Base-by-base conservation (phyloP, 192 early-diverging fungal genomes). In the Linderina pennispora region DNA sequence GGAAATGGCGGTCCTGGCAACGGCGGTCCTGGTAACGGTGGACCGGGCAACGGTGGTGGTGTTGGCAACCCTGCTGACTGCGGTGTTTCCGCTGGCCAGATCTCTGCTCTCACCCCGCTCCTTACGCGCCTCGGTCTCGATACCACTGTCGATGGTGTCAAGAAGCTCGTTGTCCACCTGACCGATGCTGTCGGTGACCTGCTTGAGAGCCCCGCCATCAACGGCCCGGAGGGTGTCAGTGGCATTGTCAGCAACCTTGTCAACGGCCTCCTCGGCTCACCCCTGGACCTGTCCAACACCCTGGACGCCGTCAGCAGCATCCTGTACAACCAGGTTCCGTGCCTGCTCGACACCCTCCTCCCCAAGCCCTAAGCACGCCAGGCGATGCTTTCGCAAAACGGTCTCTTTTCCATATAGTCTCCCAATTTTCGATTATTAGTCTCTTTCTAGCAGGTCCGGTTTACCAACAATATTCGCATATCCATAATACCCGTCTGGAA, bases 331-430 rank as follows among this genome's bases (percentile, higher is more conserved):
- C 64, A 67, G 53, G 64, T 67, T 25, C 64, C 64, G 8, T 67
- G 64, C 57, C 64, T 67, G 13, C 47, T 67, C 3, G 64, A 67
- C 34, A 67, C 64, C 13, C 26, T 50, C 5, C 53, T 67, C 13
- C 64, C 64, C 16, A 59, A 67, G 57, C 64, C 64, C 45, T 67
- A 67, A 44, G n/a, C n/a, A n/a, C n/a, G n/a, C n/a, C n/a, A n/a
- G n/a, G n/a, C n/a, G n/a, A n/a, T n/a, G n/a, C n/a, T n/a, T n/a
- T n/a, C n/a, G n/a, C n/a, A n/a, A n/a, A n/a, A n/a, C n/a, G n/a
- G n/a, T n/a, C n/a, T n/a, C n/a, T n/a, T n/a, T n/a, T n/a, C n/a
- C n/a, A n/a, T n/a, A n/a, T n/a, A n/a, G n/a, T n/a, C n/a, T n/a
- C n/a, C n/a, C n/a, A n/a, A n/a, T n/a, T n/a, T n/a, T n/a, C n/a